phyloP scores from a whole-genome alignment of 2,329 filamentous ascomycete species.

The Aspergillus oerlinghausenensis region DNA sequence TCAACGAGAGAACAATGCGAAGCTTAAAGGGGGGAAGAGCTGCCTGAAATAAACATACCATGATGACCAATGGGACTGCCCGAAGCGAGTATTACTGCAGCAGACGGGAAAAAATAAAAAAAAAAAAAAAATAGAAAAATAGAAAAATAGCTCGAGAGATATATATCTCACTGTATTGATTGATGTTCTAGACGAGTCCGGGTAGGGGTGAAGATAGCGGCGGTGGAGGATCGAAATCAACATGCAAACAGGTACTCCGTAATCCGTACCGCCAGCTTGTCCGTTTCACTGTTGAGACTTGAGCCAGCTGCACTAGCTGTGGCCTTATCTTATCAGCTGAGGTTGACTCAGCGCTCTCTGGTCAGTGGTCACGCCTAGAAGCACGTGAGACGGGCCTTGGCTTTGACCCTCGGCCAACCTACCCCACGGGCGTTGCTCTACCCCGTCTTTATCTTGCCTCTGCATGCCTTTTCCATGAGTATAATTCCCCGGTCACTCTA shows the following conservation, averaged over 20 bases:
- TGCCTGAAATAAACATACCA: constrained; percentile 15
- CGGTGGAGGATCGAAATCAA: constrained; percentile 5
- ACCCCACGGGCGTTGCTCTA: constrained; percentile 10
- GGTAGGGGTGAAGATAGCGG: constrained; percentile 1
- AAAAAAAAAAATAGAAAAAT: not conserved
- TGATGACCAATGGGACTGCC: constrained; percentile 11
- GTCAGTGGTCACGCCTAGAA: constrained; percentile 8
- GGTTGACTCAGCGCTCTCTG: constrained; percentile 9
- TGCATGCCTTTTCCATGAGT: constrained; percentile 1
- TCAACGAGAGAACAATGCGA: constrained; percentile 8
- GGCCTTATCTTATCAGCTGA: constrained; percentile 28
- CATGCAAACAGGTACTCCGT: constrained; percentile 11
- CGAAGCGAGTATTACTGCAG: constrained; percentile 1
- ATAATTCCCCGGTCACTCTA: not conserved
- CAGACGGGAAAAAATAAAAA: not conserved
- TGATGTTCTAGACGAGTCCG: not conserved
- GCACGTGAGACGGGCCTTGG: constrained; percentile 23
- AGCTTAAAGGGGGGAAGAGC: not conserved
- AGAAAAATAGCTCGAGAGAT: constrained; percentile 4
- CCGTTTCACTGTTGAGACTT: constrained; percentile 14
- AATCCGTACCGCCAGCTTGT: constrained; percentile 22
- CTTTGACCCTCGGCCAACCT: constrained; percentile 8
- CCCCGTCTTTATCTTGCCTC: constrained; percentile 1
- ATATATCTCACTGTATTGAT: not conserved
- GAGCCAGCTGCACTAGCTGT: constrained; percentile 5